Percentiles rank a stretch among this genome's conserved stretches.
Evolutionary conservation across 768 basidiomycete genomes (phyloP).

Genomic region (Tulasnella sp.): DNA sequence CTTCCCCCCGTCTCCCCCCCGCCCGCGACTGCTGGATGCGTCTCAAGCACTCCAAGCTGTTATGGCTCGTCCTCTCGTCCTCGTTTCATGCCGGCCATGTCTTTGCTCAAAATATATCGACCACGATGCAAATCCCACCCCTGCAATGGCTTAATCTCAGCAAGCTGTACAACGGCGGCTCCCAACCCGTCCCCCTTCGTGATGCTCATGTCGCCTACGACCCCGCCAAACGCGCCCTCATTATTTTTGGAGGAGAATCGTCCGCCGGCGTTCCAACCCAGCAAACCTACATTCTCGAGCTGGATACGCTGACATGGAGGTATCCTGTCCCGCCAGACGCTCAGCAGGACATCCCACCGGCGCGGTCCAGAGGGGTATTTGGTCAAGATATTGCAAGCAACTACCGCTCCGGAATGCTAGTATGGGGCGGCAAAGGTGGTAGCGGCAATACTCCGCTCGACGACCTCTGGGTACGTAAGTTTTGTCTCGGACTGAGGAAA

Average conservation of each 20-base stretch:
- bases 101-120: slow-evolving; percentile 17
- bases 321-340: slow-evolving; percentile 53
- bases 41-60: not conserved
- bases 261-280: slow-evolving; percentile 26
- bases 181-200: slow-evolving; percentile 18
- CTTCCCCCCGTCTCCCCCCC: slow-evolving; percentile 2
- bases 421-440: slow-evolving; percentile 65
- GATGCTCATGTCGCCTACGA: slow-evolving; percentile 28
- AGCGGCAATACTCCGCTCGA: slow-evolving; percentile 46
- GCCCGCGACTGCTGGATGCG: slow-evolving; percentile 18
- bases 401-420: slow-evolving; percentile 72
- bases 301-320: slow-evolving; percentile 59
- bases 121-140: slow-evolving; percentile 17
- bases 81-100: slow-evolving; percentile 8
- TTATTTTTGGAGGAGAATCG: slow-evolving; percentile 30
- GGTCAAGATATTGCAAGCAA: slow-evolving; percentile 74
- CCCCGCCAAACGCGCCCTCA: slow-evolving; percentile 22
- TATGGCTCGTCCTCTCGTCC: slow-evolving; percentile 5
- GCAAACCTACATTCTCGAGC: slow-evolving; percentile 49
- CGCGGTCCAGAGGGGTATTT: slow-evolving; percentile 42
- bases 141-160: slow-evolving; percentile 25
- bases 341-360: slow-evolving; percentile 43
- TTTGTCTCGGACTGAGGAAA: slow-evolving; percentile 11
- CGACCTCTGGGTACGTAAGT: slow-evolving; percentile 68
- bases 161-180: slow-evolving; percentile 8